phyloP scores from a whole-genome alignment of 345 rosid genomes.

The Populus euphratica region DNA sequence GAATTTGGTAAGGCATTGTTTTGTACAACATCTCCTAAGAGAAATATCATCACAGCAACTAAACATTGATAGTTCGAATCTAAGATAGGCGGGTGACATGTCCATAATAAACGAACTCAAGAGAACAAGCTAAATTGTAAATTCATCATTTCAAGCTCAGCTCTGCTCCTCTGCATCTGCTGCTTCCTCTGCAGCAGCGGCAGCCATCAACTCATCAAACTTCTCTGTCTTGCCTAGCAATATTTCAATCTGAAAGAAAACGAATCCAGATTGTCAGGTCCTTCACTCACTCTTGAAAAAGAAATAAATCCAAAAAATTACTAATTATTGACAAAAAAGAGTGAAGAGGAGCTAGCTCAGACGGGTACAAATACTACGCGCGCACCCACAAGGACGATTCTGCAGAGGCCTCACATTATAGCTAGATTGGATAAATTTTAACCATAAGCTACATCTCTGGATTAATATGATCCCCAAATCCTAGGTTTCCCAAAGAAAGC shows the following conservation, averaged over 20 bases:
- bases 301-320: background rate
- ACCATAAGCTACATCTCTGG: background rate
- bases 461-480: background rate
- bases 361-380: background rate
- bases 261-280: conserved; percentile 9
- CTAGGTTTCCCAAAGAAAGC: background rate
- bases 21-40: conserved; percentile 30
- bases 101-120: conserved; percentile 4
- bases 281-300: background rate
- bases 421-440: background rate
- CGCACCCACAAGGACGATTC: background rate
- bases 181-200: conserved; percentile 60
- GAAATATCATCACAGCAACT: conserved; percentile 2
- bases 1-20: background rate
- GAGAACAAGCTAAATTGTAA: conserved; percentile 3
- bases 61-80: conserved; percentile 12
- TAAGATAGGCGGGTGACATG: conserved; percentile 5
- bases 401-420: background rate
- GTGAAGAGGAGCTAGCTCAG: background rate
- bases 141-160: conserved; percentile 12
- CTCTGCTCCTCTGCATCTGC: conserved; percentile 47
- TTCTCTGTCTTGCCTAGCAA: conserved; percentile 57
- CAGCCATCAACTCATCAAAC: conserved; percentile 73
- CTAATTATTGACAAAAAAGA: background rate
- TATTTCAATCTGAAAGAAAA: conserved; percentile 50